Evolutionary conservation across 805 yeast species (phyloP), one percentile per base, ranked within the genome.

Genomic region (Priceomyces fermenticarens): DNA sequence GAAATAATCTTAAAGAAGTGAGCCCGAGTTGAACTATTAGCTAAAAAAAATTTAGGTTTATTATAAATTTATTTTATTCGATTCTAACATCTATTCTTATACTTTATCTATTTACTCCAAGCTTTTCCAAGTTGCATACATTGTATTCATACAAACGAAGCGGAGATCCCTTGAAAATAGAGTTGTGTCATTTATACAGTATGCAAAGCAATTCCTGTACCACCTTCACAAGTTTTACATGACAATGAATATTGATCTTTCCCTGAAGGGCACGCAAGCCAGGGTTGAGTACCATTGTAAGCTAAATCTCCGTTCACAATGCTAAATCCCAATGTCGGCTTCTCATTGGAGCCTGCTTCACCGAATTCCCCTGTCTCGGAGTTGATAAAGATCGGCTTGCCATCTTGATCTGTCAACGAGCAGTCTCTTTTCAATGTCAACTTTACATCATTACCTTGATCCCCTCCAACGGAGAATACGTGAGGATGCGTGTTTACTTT

Each of bases 211-310:
- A 63, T 57, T 26, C 52, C 54, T 27, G 56, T 58, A 11, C 64
- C 68, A 9, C 64, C 65, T 15, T 39, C 40, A 39, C 67, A 61
- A 39, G 51, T 50, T 29, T 56, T 55, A 44, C 40, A 51, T 30
- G 62, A 45, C 47, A 62, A 59, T 3, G 57, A 54, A 45, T 32
- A 55, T 16, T 41, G 44, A 51, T 56, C 48, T 16, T 43, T 47
- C n/a, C 58, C 61, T 27, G 61, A 48, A 29, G 70, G 67, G 41
- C 70, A 64, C 28, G 74, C 74, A 27, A 57, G 53, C 61, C 72
- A 75, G 31, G 52, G 62, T 23, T 55, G 47, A 23, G 58, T 48
- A 35, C 64, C 67, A 30, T 61, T 44, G 53, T 57, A 68, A 3
- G 50, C 48, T 54, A 75, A 62, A 52, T 60, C 48, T 28, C 70